These are phyloP conservation scores for Wickerhamomyces pijperi DNA, from an alignment of 805 yeast species.

Conservation along the genomic window DNA sequence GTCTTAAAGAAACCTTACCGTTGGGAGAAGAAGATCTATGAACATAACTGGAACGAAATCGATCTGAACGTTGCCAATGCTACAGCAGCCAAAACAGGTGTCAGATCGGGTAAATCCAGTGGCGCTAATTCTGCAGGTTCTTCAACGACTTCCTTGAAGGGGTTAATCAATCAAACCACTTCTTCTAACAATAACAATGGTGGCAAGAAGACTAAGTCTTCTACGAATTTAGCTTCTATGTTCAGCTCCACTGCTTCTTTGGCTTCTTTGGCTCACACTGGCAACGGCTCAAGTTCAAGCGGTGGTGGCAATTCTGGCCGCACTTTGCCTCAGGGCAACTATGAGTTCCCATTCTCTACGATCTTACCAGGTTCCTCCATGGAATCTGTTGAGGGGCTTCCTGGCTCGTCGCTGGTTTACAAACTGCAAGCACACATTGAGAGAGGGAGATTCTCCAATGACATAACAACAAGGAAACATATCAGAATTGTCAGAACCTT, in stretches of 20 bases:
- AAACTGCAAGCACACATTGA: conserved; percentile 72
- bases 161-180: conserved; percentile 2
- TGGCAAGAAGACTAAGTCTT: conserved; percentile 21
- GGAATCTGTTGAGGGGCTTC: conserved; percentile 85
- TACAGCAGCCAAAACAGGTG: too few species aligned
- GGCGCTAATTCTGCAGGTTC: conserved; percentile 12
- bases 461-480: conserved; percentile 56
- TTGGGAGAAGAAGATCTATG: conserved; percentile 56
- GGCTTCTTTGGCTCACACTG: conserved; percentile 11
- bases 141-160: conserved; percentile 17
- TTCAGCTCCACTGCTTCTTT: conserved; percentile 19
- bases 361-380: conserved; percentile 75
- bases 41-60: conserved; percentile 66
- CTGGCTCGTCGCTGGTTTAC: conserved; percentile 65
- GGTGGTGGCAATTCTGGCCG: conserved; percentile 17
- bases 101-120: not conserved
- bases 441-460: conserved; percentile 64
- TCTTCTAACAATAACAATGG: too few species aligned
- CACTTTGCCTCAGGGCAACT: conserved; percentile 59
- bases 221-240: conserved; percentile 21
- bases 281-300: not conserved
- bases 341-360: conserved; percentile 82
- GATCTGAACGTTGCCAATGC: too few species aligned
- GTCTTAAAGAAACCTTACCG: conserved; percentile 32
- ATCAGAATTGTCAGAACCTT: conserved; percentile 77